phyloP scores from a whole-genome alignment of 202 grass and related monocot genomes.

The Brachypodium distachyon region DNA sequence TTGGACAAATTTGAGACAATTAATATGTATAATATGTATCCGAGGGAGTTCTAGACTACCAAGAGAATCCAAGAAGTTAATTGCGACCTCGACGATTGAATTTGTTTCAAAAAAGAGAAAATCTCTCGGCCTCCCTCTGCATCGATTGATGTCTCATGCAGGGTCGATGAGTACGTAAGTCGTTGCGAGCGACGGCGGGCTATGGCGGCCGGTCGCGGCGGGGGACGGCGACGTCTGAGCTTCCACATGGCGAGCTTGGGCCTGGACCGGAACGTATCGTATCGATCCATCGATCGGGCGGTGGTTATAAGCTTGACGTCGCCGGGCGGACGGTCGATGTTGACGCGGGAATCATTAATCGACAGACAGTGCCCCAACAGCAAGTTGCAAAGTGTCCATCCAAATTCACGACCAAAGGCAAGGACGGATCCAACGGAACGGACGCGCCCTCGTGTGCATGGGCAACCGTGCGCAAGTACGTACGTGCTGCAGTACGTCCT shows the following conservation, averaged over 20 bases:
- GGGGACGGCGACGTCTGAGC: slow-evolving; percentile 45
- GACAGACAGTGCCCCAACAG: slow-evolving; percentile 4
- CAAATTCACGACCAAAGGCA: background rate
- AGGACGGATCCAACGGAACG: background rate
- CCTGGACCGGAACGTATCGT: slow-evolving; percentile 7
- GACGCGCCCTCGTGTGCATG: background rate
- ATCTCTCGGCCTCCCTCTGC: background rate
- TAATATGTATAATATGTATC: too few relatives aligned
- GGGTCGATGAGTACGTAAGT: background rate
- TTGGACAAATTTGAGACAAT: too few relatives aligned
- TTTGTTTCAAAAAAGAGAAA: too few relatives aligned
- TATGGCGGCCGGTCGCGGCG: background rate
- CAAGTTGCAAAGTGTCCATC: slow-evolving; percentile 7
- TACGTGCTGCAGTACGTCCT: background rate
- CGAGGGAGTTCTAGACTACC: background rate
- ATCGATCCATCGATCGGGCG: background rate
- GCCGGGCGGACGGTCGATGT: background rate
- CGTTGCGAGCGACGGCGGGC: background rate
- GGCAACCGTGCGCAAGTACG: background rate
- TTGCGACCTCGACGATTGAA: too few relatives aligned
- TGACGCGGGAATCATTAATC: slow-evolving; percentile 18
- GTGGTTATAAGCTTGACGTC: too few relatives aligned
- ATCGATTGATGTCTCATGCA: background rate
- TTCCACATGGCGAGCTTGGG: slow-evolving; percentile 47
- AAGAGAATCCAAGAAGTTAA: too few relatives aligned